Evolutionary conservation across 306 rosid genomes (phyloP), one percentile per base, ranked within the genome.

Genomic region (Sicyos edulis): DNA sequence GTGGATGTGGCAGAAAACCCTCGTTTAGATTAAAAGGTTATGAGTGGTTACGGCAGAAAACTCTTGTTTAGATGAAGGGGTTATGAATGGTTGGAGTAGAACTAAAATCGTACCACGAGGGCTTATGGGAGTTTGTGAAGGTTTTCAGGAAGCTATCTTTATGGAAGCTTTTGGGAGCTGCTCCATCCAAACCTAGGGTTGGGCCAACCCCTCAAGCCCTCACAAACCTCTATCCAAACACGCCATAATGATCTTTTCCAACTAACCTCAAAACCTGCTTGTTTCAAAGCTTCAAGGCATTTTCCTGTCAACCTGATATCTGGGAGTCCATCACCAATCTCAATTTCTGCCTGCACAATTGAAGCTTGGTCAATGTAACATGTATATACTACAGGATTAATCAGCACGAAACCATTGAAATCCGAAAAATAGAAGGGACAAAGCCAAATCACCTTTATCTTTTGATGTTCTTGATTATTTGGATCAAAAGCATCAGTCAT

Each of bases 311-410:
- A 80, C 77, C 99, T 85, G 82, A 93, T 91, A 75, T 93, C 97
- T 2, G 99, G 99, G 59, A 93, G 97, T 47, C 99, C 99, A 76
- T 93, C 91, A 29, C 99, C 97, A 14, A 93, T 84, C 95, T 93
- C 99, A 76, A 93, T 65, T 78, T 88, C 97, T 19, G 95, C 97
- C 99, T 93, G 85, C 16, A 54, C 16, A 21, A 62, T 32, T 57
- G 42, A 72, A 75, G 20, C 49, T 53, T 5, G 24, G 57, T 57
- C 40, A 24, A 19, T 24, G 15, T 47, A 14, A 20, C 26, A 4
- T 16, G 5, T 72, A 67, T 6, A 56, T 26, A 26, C 32, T 26
- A 1, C 45, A 8, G 3, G 7, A 69, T 70, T 15, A 20, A 20
- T 71, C 12, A 59, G 20, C 1, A n/a, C 2, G 20, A 11, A 10